Evolutionary conservation across 2,329 filamentous ascomycete genomes (phyloP).

Genomic region (Sarocladium brachiariae): DNA sequence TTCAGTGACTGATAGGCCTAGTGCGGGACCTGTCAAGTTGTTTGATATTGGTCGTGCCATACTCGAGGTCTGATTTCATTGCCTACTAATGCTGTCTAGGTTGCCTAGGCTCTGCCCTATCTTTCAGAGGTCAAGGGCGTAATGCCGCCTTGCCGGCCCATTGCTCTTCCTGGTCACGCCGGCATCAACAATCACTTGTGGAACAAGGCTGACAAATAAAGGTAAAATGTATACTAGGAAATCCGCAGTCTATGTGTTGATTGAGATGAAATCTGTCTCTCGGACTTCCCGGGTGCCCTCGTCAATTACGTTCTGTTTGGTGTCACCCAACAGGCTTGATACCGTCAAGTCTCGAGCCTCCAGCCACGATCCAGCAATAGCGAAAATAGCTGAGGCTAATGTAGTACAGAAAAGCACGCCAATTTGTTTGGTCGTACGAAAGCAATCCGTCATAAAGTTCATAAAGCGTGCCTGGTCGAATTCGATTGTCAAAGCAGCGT

Average conservation of each 20-base stretch:
- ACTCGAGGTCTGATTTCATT: no score
- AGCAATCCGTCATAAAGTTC: constrained; percentile 1
- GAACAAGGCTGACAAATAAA: no score
- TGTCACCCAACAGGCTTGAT: neutral
- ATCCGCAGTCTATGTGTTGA: neutral
- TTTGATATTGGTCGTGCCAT: no score
- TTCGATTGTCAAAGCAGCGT: neutral
- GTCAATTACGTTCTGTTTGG: neutral
- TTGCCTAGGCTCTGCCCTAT: no score
- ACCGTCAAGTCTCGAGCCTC: neutral
- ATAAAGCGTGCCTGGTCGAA: neutral
- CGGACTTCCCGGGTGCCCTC: no score
- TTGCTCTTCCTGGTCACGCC: no score
- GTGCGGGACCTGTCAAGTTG: no score
- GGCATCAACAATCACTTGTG: no score
- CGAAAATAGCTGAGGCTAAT: neutral
- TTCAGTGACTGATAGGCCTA: no score
- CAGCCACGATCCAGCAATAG: neutral
- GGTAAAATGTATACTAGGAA: neutral
- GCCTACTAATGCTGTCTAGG: no score
- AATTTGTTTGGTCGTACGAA: neutral
- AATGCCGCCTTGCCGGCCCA: no score
- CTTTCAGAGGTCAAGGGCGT: no score
- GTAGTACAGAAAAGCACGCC: constrained; percentile 8
- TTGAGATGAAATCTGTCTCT: constrained; percentile 7